Evolutionary conservation across 2,329 filamentous ascomycete species (phyloP).

Genomic region (Nigrospora sphaerica): DNA sequence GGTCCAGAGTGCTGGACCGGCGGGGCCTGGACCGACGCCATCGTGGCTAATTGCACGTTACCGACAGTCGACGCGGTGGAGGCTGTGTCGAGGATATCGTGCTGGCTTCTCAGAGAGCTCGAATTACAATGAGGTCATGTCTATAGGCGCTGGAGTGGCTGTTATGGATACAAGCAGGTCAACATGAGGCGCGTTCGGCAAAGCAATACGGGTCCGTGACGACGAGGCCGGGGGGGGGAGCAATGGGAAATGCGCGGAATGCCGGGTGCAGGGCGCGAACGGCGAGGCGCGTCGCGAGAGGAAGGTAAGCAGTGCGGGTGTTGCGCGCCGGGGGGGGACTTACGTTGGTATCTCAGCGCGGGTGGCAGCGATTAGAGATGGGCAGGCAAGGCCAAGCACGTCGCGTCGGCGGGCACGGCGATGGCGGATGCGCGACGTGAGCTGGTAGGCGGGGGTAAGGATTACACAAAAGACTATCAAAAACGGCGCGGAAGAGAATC

Average conservation of each 20-base stretch:
- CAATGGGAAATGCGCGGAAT: not conserved
- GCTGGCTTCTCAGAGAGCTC: constrained; percentile 1
- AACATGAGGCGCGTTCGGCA: too few relatives aligned
- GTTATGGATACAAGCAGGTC: too few relatives aligned
- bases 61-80: too few relatives aligned
- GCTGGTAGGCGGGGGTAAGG: too few relatives aligned
- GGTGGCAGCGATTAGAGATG: too few relatives aligned
- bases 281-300: not conserved
- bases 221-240: too few relatives aligned
- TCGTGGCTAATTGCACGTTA: constrained; percentile 23
- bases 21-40: constrained; percentile 75
- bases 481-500: too few relatives aligned
- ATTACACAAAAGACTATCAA: too few relatives aligned
- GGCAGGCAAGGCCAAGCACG: too few relatives aligned
- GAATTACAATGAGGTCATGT: constrained; percentile 7
- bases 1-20: constrained; percentile 60
- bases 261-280: not conserved
- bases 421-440: too few relatives aligned
- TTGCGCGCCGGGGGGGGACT: not conserved
- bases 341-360: not conserved
- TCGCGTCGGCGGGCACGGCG: too few relatives aligned
- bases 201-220: too few relatives aligned
- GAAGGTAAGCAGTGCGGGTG: not conserved
- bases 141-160: not conserved
- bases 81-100: not conserved